A percentile compares a stretch with the other conserved stretches of the same genome.
Conservation (phyloP, 768 basidiomycete species). For the Rhizopogon vesiculosus region DNA sequence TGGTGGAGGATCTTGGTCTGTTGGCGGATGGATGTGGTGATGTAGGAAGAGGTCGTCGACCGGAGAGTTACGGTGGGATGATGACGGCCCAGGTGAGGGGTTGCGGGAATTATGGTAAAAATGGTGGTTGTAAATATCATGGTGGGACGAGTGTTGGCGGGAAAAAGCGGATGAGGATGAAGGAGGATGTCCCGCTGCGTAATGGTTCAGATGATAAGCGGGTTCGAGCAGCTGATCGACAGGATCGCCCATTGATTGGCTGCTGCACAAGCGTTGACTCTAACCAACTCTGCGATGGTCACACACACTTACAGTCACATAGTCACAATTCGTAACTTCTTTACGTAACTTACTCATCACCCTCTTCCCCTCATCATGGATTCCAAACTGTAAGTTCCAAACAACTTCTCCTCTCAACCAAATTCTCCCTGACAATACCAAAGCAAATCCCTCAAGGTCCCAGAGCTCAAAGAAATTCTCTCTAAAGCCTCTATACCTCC, state of each 20-base stretch:
- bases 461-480: conserved; percentile 64
- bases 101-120: conserved; percentile 24
- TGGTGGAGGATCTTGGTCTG: conserved; percentile 8
- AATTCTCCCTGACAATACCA: background rate
- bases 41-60: conserved; percentile 26
- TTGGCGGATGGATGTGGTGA: conserved; percentile 16
- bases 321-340: conserved; percentile 1
- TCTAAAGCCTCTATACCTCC: conserved; percentile 44
- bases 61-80: conserved; percentile 24
- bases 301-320: conserved; percentile 7
- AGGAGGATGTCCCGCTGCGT: conserved; percentile 10
- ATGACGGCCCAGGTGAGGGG: conserved; percentile 26
- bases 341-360: conserved; percentile 20
- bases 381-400: conserved; percentile 29
- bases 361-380: conserved; percentile 28
- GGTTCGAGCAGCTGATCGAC: conserved; percentile 60
- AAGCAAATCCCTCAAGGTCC: conserved; percentile 65
- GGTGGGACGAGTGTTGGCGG: conserved; percentile 13
- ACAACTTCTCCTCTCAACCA: background rate
- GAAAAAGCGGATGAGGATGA: conserved; percentile 17
- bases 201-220: conserved; percentile 42
- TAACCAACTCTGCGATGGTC: conserved; percentile 17
- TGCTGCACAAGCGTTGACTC: conserved; percentile 25
- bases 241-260: conserved; percentile 52
- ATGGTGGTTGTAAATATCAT: conserved; percentile 14